Evolutionary conservation across 495 filamentous ascomycete species (phyloP), one percentile per base, ranked within the genome.

Genomic region (Xylaria sp.): DNA sequence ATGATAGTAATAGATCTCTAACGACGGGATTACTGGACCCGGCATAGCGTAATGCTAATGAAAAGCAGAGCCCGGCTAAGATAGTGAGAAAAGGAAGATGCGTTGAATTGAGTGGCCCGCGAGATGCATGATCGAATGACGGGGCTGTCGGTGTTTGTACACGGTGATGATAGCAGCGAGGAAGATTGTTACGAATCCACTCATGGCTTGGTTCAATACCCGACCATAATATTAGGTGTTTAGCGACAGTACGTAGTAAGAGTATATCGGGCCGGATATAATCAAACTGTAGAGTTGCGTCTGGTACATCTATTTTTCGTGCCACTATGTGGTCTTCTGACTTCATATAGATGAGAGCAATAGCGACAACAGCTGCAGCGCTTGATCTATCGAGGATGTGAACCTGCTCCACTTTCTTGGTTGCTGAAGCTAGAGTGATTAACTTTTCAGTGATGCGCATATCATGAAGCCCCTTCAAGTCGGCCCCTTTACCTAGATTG

Each of bases 301-400:
- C 92, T 6, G 97, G 96, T 1, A 98, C 89, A 77, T 98, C 93
- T 46, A 99, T 91, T 82, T 97, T 98, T 67, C 90, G 88, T 5
- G 96, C 97, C 58, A 99, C 84, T n/a, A 90, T 88, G 66, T 90
- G 87, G 75, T 99, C 92, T 67, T 95, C 92, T 0, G 97, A 93
- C 78, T 98, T 98, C 94, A 99, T 97, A 80, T 94, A 99, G 57
- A 98, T 95, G 50, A 98, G 87, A n/a, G 93, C 90, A 61, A 98
- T 86, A 3, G 96, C 94, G 61, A 98, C 86, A 2, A 93, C 94
- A 1, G 96, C 94, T 50, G 91, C 95, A 41, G 96, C 92, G 24
- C 93, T 96, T 31, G 96, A 94, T 74, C 94, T 91, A 73, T 99
- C 96, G 1, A 98, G 87, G 21, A 98, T 88, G 75, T 99, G 94